Conservation (phyloP, 192 early-diverging fungal species). For the Glomus cerebriforme region DNA sequence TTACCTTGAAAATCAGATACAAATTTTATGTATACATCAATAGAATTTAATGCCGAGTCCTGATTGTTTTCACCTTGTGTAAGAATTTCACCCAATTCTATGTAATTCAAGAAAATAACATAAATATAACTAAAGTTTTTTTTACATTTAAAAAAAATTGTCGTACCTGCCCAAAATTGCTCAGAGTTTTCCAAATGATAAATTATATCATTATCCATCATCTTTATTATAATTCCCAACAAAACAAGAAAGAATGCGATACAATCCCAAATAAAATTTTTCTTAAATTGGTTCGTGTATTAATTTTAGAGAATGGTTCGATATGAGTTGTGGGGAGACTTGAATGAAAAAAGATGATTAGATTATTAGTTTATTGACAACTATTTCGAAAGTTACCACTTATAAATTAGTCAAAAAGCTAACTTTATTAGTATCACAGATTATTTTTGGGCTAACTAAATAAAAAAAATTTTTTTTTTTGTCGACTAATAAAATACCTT, state of each 20-base stretch:
- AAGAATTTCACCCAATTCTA: conserved; percentile 21
- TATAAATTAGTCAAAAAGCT: too few species aligned
- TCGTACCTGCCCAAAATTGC: conserved; percentile 24
- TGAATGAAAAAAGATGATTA: too few species aligned
- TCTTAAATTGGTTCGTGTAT: background rate
- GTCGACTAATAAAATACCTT: too few species aligned
- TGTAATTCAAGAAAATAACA: background rate
- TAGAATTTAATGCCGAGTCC: background rate
- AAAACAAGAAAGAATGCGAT: background rate
- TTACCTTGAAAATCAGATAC: conserved; percentile 14
- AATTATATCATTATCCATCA: conserved; percentile 6
- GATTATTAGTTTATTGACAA: too few species aligned
- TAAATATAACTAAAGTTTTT: background rate
- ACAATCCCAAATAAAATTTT: background rate
- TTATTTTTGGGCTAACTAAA: too few species aligned
- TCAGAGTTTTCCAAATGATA: conserved; percentile 17
- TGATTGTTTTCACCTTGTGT: conserved; percentile 1
- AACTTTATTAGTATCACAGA: too few species aligned
- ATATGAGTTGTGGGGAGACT: too few species aligned
- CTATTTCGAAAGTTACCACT: too few species aligned
- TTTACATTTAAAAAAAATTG: background rate
- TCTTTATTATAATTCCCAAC: background rate
- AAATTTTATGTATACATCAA: conserved; percentile 17
- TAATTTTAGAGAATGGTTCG: too few species aligned
- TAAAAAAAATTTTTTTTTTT: too few species aligned